A percentile compares a stretch with the other conserved stretches of the same genome.
These are phyloP conservation scores for Arthrobotrys iridis DNA, from an alignment of 2,329 filamentous ascomycete species.

Conservation along the genomic window DNA sequence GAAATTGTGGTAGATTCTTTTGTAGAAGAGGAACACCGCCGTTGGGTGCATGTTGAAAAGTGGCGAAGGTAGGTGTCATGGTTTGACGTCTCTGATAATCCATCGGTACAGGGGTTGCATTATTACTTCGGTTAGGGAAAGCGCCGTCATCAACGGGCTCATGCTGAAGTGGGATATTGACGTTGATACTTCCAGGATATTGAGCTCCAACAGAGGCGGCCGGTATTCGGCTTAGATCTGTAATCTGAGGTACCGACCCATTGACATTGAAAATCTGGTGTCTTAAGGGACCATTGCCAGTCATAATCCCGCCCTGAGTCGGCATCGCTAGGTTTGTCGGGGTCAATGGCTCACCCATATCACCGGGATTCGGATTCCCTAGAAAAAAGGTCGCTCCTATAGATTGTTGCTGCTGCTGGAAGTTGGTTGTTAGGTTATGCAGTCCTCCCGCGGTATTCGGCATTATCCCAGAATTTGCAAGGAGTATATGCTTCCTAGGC, in stretches of 20 bases:
- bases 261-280: conserved; percentile 26
- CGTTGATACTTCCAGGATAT: conserved; percentile 27
- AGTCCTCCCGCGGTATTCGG: conserved; percentile 12
- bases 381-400: conserved; percentile 21
- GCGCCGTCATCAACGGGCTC: conserved; percentile 40
- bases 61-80: conserved; percentile 41
- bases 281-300: neutral
- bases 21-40: conserved; percentile 13
- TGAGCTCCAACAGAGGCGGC: conserved; percentile 44
- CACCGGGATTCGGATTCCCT: neutral
- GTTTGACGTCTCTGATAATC: conserved; percentile 46
- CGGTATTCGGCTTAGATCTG: conserved; percentile 50
- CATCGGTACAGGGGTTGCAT: conserved; percentile 44
- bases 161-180: conserved; percentile 36
- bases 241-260: conserved; percentile 41
- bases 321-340: conserved; percentile 28
- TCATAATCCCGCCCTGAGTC: neutral
- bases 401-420: conserved; percentile 29
- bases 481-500: conserved; percentile 51
- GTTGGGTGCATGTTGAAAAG: conserved; percentile 26
- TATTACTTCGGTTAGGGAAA: conserved; percentile 49
- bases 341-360: conserved; percentile 26
- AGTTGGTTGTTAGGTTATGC: conserved; percentile 1
- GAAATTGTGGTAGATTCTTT: conserved; percentile 21
- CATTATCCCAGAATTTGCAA: conserved; percentile 33